Evolutionary conservation across 805 yeast species (phyloP).

Genomic region (Ogataea trehaloabstinens): DNA sequence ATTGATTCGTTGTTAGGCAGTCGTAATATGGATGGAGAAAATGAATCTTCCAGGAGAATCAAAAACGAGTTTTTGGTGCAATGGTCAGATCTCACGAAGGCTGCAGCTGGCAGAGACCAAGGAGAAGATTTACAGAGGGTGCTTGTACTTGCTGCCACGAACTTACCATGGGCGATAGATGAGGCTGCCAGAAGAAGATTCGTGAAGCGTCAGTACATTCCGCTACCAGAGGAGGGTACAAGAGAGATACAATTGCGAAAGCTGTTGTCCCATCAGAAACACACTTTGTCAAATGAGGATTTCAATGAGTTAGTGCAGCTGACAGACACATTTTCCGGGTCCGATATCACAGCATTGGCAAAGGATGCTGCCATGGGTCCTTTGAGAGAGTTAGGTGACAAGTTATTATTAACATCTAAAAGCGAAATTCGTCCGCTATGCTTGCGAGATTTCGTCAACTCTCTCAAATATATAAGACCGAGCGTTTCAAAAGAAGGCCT

Average conservation of each 20-base stretch:
- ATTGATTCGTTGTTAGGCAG: conserved; percentile 87
- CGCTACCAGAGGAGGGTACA: conserved; percentile 86
- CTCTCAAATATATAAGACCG: conserved; percentile 79
- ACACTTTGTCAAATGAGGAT: conserved; percentile 64
- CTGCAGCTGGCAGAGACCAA: conserved; percentile 71
- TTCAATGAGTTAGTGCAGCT: conserved; percentile 55
- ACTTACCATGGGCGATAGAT: conserved; percentile 95
- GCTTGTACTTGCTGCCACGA: conserved; percentile 90
- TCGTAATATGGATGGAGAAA: conserved; percentile 65
- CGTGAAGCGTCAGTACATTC: conserved; percentile 88
- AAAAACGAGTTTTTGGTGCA: conserved; percentile 92
- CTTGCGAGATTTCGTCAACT: conserved; percentile 68
- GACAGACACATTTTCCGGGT: conserved; percentile 76
- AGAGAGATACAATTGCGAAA: conserved; percentile 67
- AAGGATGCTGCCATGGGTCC: conserved; percentile 99
- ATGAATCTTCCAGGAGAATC: conserved; percentile 84
- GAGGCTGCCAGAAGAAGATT: conserved; percentile 95
- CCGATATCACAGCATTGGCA: conserved; percentile 89
- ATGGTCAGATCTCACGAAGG: conserved; percentile 90
- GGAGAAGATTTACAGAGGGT: conserved; percentile 63
- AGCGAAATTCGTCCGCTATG: conserved; percentile 76
- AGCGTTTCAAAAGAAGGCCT: conserved; percentile 85
- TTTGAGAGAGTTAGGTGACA: conserved; percentile 82
- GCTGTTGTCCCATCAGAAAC: conserved; percentile 68
- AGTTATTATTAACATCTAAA: conserved; percentile 63